These are phyloP conservation scores for Colletotrichum euphorbiae DNA, from an alignment of 2,329 filamentous ascomycete genomes.

Conservation along the genomic window DNA sequence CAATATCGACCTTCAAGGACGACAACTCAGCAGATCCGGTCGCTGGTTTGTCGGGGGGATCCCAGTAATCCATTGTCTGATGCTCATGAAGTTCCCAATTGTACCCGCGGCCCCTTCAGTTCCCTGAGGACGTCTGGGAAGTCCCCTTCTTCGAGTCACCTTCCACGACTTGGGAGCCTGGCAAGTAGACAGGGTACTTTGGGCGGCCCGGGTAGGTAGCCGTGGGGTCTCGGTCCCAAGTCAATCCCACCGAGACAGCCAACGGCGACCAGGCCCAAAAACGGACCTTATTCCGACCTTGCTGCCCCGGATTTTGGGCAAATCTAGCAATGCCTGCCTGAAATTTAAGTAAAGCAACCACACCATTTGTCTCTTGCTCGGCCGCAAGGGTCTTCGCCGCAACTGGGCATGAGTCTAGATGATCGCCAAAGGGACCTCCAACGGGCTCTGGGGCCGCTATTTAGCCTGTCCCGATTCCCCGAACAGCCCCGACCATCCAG, in stretches of 20 bases:
- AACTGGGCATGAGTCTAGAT: constrained; percentile 39
- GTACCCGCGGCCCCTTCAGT: constrained; percentile 19
- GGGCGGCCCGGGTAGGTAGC: constrained; percentile 39
- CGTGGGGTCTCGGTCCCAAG: constrained; percentile 38
- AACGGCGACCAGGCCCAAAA: constrained; percentile 40
- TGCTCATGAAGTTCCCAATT: constrained; percentile 38
- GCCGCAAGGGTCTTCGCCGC: constrained; percentile 38
- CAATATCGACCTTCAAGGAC: constrained; percentile 37
- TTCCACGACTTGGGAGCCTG: constrained; percentile 35
- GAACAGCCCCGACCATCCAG: constrained; percentile 21
- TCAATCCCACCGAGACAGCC: constrained; percentile 25
- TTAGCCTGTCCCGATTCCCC: constrained; percentile 32
- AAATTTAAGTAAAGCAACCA: constrained; percentile 36
- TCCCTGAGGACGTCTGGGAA: constrained; percentile 21
- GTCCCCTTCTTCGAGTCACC: constrained; percentile 30
- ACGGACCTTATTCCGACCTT: constrained; percentile 32
- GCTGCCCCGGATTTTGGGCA: constrained; percentile 41
- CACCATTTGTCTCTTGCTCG: constrained; percentile 30
- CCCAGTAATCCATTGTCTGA: constrained; percentile 35
- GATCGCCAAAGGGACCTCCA: constrained; percentile 35
- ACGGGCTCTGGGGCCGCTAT: constrained; percentile 28
- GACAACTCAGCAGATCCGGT: constrained; percentile 29
- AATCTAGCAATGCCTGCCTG: constrained; percentile 27
- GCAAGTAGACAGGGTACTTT: constrained; percentile 30
- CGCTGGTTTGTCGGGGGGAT: constrained; percentile 21